Base-by-base conservation (phyloP, 2,329 filamentous ascomycete species). In the Echinosphaeria canescens region DNA sequence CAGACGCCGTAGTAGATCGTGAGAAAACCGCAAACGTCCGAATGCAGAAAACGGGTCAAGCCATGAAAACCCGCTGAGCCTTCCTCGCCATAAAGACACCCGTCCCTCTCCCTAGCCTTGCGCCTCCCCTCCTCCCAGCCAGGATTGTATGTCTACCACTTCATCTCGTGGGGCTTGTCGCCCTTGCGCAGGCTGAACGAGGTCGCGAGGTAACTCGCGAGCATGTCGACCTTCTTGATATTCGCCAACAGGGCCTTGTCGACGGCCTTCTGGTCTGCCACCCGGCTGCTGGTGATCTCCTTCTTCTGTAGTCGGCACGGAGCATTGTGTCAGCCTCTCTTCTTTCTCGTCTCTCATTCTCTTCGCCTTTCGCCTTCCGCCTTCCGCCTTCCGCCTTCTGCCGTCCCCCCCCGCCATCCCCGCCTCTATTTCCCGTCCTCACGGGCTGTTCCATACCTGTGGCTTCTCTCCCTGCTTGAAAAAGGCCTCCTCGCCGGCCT, bases 121-220 rank as follows among this genome's bases (percentile, higher is more conserved):
- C 29, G 25, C 28, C 22, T 23, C 26, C 30, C 35, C n/a, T n/a
- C n/a, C n/a, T n/a, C n/a, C 17, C 7, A 7, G 10, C 17, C 17
- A 19, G 17, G 6, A 6, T 19, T 10, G 7, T 19, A 7, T 6
- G 36, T 71, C 62, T 93, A 98, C 73, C 85, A 98, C 63, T 80
- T 79, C 88, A 98, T 95, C 74, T 91, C 80, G 66, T 98, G 88
- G 62, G 88, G 88, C 75, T 85, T 84, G 71, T 98, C 85, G 51
- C 88, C 88, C 69, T 84, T 93, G 64, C 85, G 79, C 60, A 98
- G 75, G 73, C 79, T 90, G 79, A 98, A 98, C 54, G 75, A 81
- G 59, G 75, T 80, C 52, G 69, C 69, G 47, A 98, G 80, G 73
- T 98, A 98, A 63, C 75, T 80, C 53, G 72, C 60, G 47, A 98